Evolutionary conservation across 2,329 filamentous ascomycete genomes (phyloP), one percentile per base, ranked within the genome.

Genomic region (Arthrobotrys sphaeroides): DNA sequence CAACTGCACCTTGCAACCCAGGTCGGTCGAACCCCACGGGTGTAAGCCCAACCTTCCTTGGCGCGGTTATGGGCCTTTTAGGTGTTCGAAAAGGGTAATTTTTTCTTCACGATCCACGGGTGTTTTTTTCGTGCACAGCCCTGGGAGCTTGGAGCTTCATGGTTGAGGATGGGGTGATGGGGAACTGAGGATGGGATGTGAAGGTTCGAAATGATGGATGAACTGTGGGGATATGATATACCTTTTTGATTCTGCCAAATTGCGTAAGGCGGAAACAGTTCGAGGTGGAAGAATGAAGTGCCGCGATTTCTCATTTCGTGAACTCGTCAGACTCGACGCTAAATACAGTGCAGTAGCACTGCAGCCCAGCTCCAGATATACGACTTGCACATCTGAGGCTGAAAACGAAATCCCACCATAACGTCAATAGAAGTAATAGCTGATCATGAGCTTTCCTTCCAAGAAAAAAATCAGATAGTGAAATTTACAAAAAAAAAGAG

Each of bases 11-110:
- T n/a, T n/a, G n/a, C 1, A 5, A 26, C 47, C 40, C 22, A 7
- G 33, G 45, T 13, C 31, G 45, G 24, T 31, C 16, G 18, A 24
- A 43, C 40, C 31, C 51, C 47, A 31, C 66, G 18, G n/a, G 40
- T 33, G 42, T 38, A 33, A 64, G 40, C 40, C 40, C 40, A 43
- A 43, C 5, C 5, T 10, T 45, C 26, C 60, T 64, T 64, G 60
- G 47, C 62, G 67, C n/a, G 67, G 43, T 26, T 47, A 43, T 43
- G 4, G 16, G n/a, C 4, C 4, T 43, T 10, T 33, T n/a, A n/a
- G n/a, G n/a, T 12, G 42, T 13, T 28, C 10, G 26, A 51, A 51
- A 51, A 51, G 47, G 47, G 47, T 53, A 53, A 53, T 49, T 16
- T 12, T 47, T 28, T 26, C n/a, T n/a, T n/a, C n/a, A n/a, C n/a